Percentiles rank a stretch among this genome's conserved stretches.
Conservation (phyloP, 352 stramenopile genomes). For the Globisporangium alternatum region DNA sequence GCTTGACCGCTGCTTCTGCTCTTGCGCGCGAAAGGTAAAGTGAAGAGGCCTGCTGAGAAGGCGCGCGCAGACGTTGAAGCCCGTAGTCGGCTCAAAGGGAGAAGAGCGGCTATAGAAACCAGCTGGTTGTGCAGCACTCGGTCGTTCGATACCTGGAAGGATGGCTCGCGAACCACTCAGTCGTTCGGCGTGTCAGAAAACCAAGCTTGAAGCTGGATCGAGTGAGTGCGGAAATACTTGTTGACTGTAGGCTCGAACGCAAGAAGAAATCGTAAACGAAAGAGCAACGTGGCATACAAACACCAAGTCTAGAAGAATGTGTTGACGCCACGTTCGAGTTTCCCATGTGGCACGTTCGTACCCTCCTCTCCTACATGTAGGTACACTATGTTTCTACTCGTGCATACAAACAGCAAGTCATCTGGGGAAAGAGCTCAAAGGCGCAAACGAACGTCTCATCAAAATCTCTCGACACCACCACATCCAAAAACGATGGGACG, state of each 20-base stretch:
- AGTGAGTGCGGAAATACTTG: background rate
- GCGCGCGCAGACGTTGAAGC: constrained; percentile 3
- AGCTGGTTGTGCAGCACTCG: background rate
- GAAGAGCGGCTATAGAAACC: background rate
- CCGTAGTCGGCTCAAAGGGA: background rate
- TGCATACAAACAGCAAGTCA: background rate
- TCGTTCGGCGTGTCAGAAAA: too few species aligned
- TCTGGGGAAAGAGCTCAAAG: background rate
- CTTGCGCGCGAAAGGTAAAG: background rate
- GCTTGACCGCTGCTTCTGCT: background rate
- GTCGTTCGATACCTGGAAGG: background rate
- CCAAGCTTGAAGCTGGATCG: background rate
- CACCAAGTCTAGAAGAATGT: background rate
- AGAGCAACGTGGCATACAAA: background rate
- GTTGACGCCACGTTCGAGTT: background rate
- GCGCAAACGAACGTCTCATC: background rate
- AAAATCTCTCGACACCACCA: too few species aligned
- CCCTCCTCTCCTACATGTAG: background rate
- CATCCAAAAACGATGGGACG: too few species aligned
- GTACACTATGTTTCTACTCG: constrained; percentile 1
- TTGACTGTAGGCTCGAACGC: background rate
- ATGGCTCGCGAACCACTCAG: too few species aligned
- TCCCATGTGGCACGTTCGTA: background rate
- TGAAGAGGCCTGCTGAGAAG: background rate
- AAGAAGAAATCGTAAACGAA: background rate